A percentile compares a stretch with the other conserved stretches of the same genome.
Evolutionary conservation across 2,329 filamentous ascomycete species (phyloP).

Genomic region (Aspergillus udagawae): DNA sequence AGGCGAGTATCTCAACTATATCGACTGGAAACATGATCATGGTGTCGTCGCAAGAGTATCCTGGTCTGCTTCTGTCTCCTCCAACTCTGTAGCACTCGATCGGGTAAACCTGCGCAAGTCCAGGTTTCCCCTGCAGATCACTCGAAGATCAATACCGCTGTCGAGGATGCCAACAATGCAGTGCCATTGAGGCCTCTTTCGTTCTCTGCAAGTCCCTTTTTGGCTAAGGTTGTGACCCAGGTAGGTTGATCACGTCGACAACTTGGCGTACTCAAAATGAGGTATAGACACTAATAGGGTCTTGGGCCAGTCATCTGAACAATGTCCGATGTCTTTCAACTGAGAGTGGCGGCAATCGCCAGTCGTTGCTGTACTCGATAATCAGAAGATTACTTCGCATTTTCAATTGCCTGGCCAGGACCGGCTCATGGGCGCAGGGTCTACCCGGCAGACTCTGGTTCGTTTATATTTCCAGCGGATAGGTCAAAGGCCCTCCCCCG

Average conservation of each 20-base stretch:
- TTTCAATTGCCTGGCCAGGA: conserved; percentile 7
- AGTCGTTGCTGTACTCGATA: conserved; percentile 3
- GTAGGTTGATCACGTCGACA: too few species aligned
- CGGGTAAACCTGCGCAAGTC: not conserved
- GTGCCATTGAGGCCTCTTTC: not conserved
- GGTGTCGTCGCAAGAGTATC: not conserved
- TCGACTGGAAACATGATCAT: conserved; percentile 5
- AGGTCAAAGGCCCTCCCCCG: too few species aligned
- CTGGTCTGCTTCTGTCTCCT: not conserved
- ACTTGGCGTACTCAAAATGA: too few species aligned
- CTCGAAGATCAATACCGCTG: conserved; percentile 5
- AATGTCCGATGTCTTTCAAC: not conserved
- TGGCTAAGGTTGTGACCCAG: too few species aligned
- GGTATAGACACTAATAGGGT: too few species aligned
- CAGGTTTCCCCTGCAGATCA: conserved; percentile 2
- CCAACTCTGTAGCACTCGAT: not conserved
- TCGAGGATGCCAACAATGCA: not conserved
- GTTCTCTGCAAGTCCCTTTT: not conserved
- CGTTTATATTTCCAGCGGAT: too few species aligned
- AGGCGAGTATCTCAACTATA: conserved; percentile 25
- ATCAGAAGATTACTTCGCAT: conserved; percentile 9
- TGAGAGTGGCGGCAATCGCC: not conserved
- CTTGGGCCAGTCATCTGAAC: too few species aligned
- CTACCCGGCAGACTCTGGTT: too few species aligned
- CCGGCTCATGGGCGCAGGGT: not conserved